Conservation (phyloP, 768 basidiomycete genomes). For the Podaxis carcinomalis region DNA sequence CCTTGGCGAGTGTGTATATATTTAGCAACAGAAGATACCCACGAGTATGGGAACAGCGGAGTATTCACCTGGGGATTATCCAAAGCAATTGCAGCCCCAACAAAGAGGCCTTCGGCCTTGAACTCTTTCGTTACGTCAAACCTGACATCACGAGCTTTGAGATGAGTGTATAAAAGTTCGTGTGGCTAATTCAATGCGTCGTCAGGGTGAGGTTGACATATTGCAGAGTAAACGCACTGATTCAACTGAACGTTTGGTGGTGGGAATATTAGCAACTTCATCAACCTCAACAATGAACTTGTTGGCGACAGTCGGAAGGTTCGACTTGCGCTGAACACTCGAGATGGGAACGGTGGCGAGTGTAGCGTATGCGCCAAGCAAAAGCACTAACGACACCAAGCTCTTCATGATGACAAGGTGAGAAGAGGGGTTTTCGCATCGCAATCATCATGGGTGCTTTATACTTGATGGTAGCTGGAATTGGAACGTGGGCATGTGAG, state of each 20-base stretch:
- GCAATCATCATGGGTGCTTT: not conserved
- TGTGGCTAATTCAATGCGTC: slow-evolving; percentile 33
- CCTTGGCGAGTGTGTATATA: slow-evolving; percentile 25
- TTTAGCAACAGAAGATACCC: not conserved
- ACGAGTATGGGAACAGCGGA: not conserved
- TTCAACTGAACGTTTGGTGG: slow-evolving; percentile 28
- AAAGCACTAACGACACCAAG: slow-evolving; percentile 22
- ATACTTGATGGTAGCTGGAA: not conserved
- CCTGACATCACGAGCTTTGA: slow-evolving; percentile 38
- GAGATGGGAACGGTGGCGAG: slow-evolving; percentile 31
- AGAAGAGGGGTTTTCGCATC: not conserved
- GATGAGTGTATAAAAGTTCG: slow-evolving; percentile 42
- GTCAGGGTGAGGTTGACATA: not conserved
- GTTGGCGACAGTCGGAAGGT: slow-evolving; percentile 37
- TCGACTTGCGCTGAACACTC: slow-evolving; percentile 32
- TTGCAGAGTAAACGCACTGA: slow-evolving; percentile 19
- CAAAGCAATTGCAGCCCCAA: slow-evolving; percentile 53
- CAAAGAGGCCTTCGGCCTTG: slow-evolving; percentile 47
- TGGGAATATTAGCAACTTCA: slow-evolving; percentile 28
- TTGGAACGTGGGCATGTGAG: not conserved
- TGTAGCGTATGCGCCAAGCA: slow-evolving; percentile 22
- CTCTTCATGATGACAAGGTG: slow-evolving; percentile 29
- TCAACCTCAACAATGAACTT: slow-evolving; percentile 59
- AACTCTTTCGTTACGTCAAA: slow-evolving; percentile 50
- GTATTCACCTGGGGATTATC: slow-evolving; percentile 24